Conservation (phyloP, 495 filamentous ascomycete genomes). For the Aspergillus heteromorphus region DNA sequence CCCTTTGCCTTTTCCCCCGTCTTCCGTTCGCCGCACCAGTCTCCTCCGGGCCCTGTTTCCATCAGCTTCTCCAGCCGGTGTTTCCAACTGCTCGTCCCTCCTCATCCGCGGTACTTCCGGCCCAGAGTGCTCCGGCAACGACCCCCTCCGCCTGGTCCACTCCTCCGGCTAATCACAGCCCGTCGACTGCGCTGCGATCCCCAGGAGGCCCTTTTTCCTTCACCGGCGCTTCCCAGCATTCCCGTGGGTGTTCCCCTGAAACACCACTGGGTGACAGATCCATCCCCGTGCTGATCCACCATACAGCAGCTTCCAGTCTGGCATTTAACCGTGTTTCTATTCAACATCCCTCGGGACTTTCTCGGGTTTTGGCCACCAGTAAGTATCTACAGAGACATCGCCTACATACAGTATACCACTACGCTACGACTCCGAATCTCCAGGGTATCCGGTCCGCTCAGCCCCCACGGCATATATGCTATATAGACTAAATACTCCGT, state of each 20-base stretch:
- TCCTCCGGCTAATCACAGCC: constrained; percentile 13
- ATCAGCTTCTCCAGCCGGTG: not conserved
- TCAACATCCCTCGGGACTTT: too few relatives aligned
- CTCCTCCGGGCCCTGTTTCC: not conserved
- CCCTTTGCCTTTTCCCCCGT: too few relatives aligned
- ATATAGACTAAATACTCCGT: too few relatives aligned
- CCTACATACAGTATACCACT: too few relatives aligned
- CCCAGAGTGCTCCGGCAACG: constrained; percentile 37
- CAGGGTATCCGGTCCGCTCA: too few relatives aligned
- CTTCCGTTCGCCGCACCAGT: not conserved
- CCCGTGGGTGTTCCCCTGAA: not conserved
- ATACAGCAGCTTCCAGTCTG: not conserved
- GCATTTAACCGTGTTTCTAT: not conserved
- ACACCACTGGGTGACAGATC: not conserved
- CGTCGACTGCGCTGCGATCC: constrained; percentile 19
- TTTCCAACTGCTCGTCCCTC: too few relatives aligned
- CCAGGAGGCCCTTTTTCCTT: constrained; percentile 6
- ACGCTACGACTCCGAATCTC: too few relatives aligned
- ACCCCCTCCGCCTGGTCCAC: constrained; percentile 26
- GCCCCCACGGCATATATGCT: too few relatives aligned
- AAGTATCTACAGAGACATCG: too few relatives aligned
- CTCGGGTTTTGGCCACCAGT: too few relatives aligned
- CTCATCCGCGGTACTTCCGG: constrained; percentile 13
- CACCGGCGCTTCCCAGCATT: constrained; percentile 11
- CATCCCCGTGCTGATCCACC: not conserved